Evolutionary conservation across 2,329 filamentous ascomycete genomes (phyloP).

Genomic region (Aspergillus eucalypticola): DNA sequence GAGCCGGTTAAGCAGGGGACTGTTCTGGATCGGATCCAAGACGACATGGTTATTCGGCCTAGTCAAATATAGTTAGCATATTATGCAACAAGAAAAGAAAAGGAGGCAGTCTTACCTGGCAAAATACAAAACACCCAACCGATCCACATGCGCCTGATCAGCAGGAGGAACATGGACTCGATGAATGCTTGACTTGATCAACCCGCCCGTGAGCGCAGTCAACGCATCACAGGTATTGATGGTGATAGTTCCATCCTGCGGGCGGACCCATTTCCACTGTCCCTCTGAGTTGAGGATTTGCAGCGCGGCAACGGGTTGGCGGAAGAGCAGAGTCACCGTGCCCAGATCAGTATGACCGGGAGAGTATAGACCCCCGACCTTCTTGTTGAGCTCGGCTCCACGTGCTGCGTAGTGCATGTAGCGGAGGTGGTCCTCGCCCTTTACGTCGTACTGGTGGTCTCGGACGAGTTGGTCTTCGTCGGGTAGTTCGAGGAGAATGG

Average conservation of each 20-base stretch:
- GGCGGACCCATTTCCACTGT: slow-evolving; percentile 54
- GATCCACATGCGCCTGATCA: slow-evolving; percentile 50
- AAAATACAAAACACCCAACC: slow-evolving; percentile 49
- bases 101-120: slow-evolving; percentile 37
- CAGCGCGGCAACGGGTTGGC: slow-evolving; percentile 59
- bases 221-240: slow-evolving; percentile 55
- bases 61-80: neutral
- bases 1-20: slow-evolving; percentile 38
- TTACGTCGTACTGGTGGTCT: slow-evolving; percentile 59
- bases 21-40: slow-evolving; percentile 41
- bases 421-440: slow-evolving; percentile 62
- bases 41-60: slow-evolving; percentile 47
- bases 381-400: slow-evolving; percentile 49
- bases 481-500: slow-evolving; percentile 61
- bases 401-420: slow-evolving; percentile 62
- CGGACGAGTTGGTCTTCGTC: slow-evolving; percentile 59
- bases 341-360: slow-evolving; percentile 60
- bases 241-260: slow-evolving; percentile 53
- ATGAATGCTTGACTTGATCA: slow-evolving; percentile 54
- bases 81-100: neutral
- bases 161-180: slow-evolving; percentile 51
- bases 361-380: slow-evolving; percentile 47
- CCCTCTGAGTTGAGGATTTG: slow-evolving; percentile 55
- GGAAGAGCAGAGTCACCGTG: slow-evolving; percentile 58
- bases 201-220: slow-evolving; percentile 52